A percentile compares a stretch with the other conserved stretches of the same genome.
Conservation (phyloP, 768 basidiomycete species). For the Rhizopogon vulgaris region DNA sequence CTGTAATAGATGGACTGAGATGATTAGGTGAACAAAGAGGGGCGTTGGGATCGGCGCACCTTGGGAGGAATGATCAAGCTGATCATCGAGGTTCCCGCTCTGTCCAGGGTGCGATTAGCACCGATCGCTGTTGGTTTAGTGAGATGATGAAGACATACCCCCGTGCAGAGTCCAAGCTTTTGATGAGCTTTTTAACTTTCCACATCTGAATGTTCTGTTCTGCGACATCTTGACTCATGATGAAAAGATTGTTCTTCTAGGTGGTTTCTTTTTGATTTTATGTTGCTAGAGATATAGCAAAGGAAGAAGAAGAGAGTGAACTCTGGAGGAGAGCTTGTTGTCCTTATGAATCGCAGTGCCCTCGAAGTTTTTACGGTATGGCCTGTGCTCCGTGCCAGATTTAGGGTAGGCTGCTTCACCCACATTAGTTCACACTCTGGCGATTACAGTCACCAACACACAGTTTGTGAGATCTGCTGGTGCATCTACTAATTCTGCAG, state of each 20-base stretch:
- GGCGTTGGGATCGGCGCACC: slow-evolving; percentile 34
- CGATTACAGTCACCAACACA: not conserved
- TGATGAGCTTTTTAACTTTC: slow-evolving; percentile 99
- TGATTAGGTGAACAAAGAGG: not conserved
- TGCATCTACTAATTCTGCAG: not conserved
- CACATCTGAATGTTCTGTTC: slow-evolving; percentile 97
- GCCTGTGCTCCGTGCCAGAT: not conserved
- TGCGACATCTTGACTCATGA: slow-evolving; percentile 77
- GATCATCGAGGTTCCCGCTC: slow-evolving; percentile 98
- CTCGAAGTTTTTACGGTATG: not conserved
- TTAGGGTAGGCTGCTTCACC: slow-evolving; percentile 2
- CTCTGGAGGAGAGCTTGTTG: slow-evolving; percentile 5
- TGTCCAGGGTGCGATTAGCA: slow-evolving; percentile 29
- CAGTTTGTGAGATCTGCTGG: not conserved
- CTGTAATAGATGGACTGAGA: slow-evolving; percentile 27
- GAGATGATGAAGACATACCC: slow-evolving; percentile 19
- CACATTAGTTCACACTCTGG: not conserved
- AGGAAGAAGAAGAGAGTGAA: slow-evolving; percentile 20
- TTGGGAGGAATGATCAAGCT: slow-evolving; percentile 95
- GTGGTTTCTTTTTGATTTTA: slow-evolving; percentile 1
- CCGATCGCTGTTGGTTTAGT: slow-evolving; percentile 1
- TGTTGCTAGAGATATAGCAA: slow-evolving; percentile 7
- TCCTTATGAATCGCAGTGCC: not conserved
- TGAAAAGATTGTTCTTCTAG: slow-evolving; percentile 27
- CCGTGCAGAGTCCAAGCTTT: slow-evolving; percentile 86